These are phyloP conservation scores for Blastobotrys apis DNA, from an alignment of 1,139 yeast species.

Conservation along the genomic window DNA sequence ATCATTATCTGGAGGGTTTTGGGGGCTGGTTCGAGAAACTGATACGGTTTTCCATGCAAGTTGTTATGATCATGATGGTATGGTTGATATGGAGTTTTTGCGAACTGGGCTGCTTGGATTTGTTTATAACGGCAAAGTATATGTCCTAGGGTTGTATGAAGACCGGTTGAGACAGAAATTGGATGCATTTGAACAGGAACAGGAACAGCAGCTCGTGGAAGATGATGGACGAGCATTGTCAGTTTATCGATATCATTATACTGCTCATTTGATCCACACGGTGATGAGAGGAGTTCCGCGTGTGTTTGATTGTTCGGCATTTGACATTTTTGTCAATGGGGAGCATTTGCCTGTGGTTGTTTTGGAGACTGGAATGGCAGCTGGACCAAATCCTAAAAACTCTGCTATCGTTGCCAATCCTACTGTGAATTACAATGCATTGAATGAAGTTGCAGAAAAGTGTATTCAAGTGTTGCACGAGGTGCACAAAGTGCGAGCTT, in stretches of 20 bases:
- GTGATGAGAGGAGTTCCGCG: conserved; percentile 77
- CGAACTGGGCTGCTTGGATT: conserved; percentile 92
- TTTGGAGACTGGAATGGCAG: conserved; percentile 75
- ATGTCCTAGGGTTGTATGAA: conserved; percentile 83
- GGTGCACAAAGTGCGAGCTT: conserved; percentile 71
- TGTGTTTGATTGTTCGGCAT: conserved; percentile 86
- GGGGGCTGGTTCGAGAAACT: conserved; percentile 68
- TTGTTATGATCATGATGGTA: conserved; percentile 66
- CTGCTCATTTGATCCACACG: conserved; percentile 77
- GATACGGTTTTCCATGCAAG: conserved; percentile 77
- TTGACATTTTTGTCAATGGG: conserved; percentile 78
- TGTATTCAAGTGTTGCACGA: conserved; percentile 66
- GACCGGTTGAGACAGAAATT: conserved; percentile 73
- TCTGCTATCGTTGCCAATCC: neutral
- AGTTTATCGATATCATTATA: conserved; percentile 63
- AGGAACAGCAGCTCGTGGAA: conserved; percentile 17
- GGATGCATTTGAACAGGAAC: conserved; percentile 45
- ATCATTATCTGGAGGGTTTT: conserved; percentile 82
- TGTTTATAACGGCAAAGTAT: conserved; percentile 78
- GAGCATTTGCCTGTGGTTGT: conserved; percentile 85
- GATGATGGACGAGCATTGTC: neutral
- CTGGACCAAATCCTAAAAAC: neutral
- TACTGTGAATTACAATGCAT: conserved; percentile 36
- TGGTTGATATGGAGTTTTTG: conserved; percentile 69
- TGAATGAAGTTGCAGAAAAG: conserved; percentile 71